Base-by-base conservation (phyloP, 345 rosid genomes). In the Turnera subulata region DNA sequence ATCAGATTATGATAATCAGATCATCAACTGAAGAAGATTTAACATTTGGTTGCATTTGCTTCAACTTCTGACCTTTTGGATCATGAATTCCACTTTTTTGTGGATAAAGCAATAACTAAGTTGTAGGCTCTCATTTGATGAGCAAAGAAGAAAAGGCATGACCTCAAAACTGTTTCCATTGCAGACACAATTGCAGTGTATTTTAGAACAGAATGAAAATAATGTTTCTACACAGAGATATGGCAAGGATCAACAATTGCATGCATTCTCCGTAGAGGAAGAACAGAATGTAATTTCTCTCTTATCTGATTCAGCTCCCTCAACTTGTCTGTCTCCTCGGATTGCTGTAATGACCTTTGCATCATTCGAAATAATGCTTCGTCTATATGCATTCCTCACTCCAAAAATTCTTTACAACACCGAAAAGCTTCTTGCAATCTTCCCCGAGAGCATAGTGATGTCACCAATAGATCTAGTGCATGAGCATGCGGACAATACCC, bases 401-500 rank as follows among this genome's bases (percentile, higher is more conserved):
- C 84, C 58, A 92, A 61, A 56, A 78, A 76, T 55, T 88, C 84
- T 55, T 58, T 73, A 9, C 82, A 76, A 76, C 95, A 91, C 49
- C 74, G 80, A 58, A 80, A 80, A 33, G 96, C 96, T 65, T 92
- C 88, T 40, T 47, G 55, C 20, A 55, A 54, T 50, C 87, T 73
- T 58, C 82, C 73, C 17, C 89, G 66, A 11, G 93, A 77, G 51
- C 96, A 88, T 40, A 91, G 40, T 53, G 76, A 95, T 20, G 88
- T 86, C 19, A 79, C 84, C 72, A 86, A 67, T 50, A 88, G 80
- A 43, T 91, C 90, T 70, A 91, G 59, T 11, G 90, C 94, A 57
- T 88, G 95, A 37, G 80, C 62, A 65, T 88, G 95, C 51, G 98
- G 95, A 58, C 89, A 80, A 66, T 70, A 79, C 43, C 93, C 95